These are phyloP conservation scores for Gaertneriomyces sp. DNA, from an alignment of 192 early-diverging fungal genomes.

Conservation along the genomic window DNA sequence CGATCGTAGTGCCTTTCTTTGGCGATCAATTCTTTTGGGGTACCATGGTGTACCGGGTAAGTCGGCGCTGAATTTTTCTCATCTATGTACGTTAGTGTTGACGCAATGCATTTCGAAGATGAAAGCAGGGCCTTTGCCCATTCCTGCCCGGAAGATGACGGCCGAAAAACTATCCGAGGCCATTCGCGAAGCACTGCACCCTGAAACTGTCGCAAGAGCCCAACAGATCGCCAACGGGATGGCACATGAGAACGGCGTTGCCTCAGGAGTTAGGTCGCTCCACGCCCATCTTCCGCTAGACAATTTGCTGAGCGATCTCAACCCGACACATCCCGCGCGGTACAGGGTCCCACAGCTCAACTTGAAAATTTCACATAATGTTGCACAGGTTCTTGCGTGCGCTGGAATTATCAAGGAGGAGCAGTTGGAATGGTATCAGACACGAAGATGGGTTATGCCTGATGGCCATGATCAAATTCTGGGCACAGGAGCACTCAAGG, in stretches of 20 bases:
- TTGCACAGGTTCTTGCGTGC: constrained; percentile 9
- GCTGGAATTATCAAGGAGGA: constrained; percentile 3
- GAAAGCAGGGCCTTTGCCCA: constrained; percentile 10
- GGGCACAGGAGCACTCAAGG: constrained; percentile 3
- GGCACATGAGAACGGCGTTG: not conserved
- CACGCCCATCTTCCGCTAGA: constrained; percentile 3
- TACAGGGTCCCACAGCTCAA: not conserved
- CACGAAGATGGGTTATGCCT: not conserved
- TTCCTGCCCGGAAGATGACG: not conserved
- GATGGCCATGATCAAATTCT: not conserved
- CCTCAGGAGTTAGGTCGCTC: not conserved
- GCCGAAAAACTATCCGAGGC: not conserved
- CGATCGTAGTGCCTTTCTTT: constrained; percentile 67
- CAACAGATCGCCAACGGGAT: not conserved
- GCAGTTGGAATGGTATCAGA: not conserved
- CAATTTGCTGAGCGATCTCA: not conserved
- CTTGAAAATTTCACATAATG: not conserved
- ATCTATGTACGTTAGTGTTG: not conserved
- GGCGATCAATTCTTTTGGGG: constrained; percentile 65
- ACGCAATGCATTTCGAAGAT: not conserved
- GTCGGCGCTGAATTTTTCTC: not conserved
- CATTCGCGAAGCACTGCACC: not conserved
- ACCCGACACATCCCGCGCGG: not conserved
- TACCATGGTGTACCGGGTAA: constrained; percentile 12
- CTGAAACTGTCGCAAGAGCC: not conserved